phyloP scores from a whole-genome alignment of 352 stramenopile genomes.

The Globisporangium carolinianum region DNA sequence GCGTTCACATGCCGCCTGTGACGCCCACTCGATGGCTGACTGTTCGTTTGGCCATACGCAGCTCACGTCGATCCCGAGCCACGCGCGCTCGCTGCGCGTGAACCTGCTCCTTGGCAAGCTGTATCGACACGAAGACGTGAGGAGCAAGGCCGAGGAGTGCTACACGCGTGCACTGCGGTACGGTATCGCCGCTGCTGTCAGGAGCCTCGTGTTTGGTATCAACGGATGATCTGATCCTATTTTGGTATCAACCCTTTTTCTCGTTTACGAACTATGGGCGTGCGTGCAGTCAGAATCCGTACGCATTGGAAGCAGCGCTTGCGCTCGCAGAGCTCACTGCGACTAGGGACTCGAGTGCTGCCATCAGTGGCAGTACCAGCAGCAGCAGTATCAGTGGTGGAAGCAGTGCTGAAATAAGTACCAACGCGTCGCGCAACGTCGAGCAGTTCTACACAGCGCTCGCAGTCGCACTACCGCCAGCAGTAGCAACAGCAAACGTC shows the following conservation, averaged over 20 bases:
- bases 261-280: background rate
- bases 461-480: constrained; percentile 1
- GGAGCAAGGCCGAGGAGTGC: constrained; percentile 55
- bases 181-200: background rate
- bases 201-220: too few species aligned
- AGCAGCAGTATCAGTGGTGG: background rate
- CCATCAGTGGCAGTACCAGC: constrained; percentile 3
- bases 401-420: background rate
- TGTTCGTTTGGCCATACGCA: constrained; percentile 11
- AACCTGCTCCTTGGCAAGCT: constrained; percentile 66
- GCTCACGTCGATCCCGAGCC: constrained; percentile 40
- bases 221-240: too few species aligned
- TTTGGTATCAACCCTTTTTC: background rate
- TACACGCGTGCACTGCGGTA: constrained; percentile 41
- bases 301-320: constrained; percentile 74
- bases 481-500: too few species aligned
- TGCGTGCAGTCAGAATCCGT: constrained; percentile 42
- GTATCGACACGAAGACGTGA: constrained; percentile 48
- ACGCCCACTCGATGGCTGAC: too few species aligned
- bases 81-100: constrained; percentile 38
- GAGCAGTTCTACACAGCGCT: constrained; percentile 33
- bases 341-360: constrained; percentile 23
- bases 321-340: constrained; percentile 49
- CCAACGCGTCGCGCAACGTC: constrained; percentile 26
- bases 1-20: too few species aligned